Conservation (phyloP, 2,329 filamentous ascomycete genomes). For the Scopulariopsis brevicaulis region DNA sequence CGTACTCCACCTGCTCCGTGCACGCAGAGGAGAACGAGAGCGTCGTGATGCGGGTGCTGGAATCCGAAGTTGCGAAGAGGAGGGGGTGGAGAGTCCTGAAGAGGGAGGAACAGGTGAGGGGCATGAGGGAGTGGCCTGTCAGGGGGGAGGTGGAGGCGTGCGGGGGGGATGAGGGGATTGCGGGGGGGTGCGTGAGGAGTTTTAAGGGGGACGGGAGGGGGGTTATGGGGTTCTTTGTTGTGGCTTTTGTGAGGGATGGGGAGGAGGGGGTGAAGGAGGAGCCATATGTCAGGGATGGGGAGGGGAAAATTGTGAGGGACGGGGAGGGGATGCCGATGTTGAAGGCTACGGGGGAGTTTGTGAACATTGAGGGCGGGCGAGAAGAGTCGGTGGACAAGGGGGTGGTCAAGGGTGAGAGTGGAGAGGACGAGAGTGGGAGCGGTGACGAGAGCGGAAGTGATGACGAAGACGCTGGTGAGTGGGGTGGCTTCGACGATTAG, state of each 20-base stretch:
- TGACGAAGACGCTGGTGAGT: background rate
- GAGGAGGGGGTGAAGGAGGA: constrained; percentile 17
- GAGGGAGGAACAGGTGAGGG: constrained; percentile 61
- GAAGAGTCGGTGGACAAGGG: constrained; percentile 3
- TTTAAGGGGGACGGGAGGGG: constrained; percentile 71
- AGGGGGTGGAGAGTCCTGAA: constrained; percentile 69
- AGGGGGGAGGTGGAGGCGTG: constrained; percentile 42
- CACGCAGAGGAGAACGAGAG: constrained; percentile 81
- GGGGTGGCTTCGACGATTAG: constrained; percentile 7
- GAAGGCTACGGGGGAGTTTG: constrained; percentile 19
- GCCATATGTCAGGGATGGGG: constrained; percentile 41
- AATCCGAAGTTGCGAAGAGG: constrained; percentile 51
- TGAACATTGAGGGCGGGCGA: constrained; percentile 10
- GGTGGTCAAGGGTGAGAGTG: constrained; percentile 11
- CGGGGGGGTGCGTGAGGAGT: constrained; percentile 70
- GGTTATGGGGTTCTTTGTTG: constrained; percentile 93
- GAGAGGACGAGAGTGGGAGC: constrained; percentile 8
- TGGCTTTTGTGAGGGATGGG: constrained; percentile 53
- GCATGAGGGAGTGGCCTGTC: constrained; percentile 66
- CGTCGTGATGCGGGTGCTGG: constrained; percentile 64
- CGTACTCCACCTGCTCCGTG: constrained; percentile 90
- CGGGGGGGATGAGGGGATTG: constrained; percentile 37
- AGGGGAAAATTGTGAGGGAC: constrained; percentile 37
- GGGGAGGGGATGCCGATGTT: constrained; percentile 24
- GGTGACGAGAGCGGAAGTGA: constrained; percentile 5